Conservation (phyloP, 768 basidiomycete genomes). For the Ramaria sp. region DNA sequence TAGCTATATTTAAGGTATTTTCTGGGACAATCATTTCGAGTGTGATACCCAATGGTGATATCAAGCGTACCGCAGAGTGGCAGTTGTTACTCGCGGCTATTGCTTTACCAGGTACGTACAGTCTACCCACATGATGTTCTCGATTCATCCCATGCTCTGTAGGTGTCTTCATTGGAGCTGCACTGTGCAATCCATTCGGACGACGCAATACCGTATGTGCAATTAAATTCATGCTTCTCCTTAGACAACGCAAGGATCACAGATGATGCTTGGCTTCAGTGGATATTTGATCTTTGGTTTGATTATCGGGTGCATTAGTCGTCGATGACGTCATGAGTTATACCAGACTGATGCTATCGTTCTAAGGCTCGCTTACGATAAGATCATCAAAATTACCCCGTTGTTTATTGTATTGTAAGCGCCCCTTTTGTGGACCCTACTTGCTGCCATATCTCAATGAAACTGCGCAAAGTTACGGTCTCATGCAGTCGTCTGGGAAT, state of each 20-base stretch:
- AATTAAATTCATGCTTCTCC: constrained; percentile 6
- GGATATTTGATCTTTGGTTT: constrained; percentile 54
- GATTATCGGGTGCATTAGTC: constrained; percentile 16
- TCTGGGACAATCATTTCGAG: constrained; percentile 55
- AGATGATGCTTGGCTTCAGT: constrained; percentile 62
- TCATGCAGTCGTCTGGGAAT: constrained; percentile 68
- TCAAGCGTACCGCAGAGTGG: constrained; percentile 57
- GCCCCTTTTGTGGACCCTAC: not conserved
- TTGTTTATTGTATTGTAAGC: constrained; percentile 60
- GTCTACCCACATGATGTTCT: constrained; percentile 24
- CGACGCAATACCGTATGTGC: constrained; percentile 44
- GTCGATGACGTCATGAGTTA: not conserved
- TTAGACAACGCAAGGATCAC: not conserved
- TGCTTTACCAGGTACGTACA: constrained; percentile 50
- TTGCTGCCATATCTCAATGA: not conserved
- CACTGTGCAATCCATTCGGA: constrained; percentile 42
- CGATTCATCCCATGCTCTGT: constrained; percentile 11
- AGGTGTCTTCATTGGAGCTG: constrained; percentile 19
- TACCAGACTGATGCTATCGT: not conserved
- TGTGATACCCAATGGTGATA: constrained; percentile 43
- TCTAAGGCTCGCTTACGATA: constrained; percentile 41
- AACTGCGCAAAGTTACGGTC: constrained; percentile 38
- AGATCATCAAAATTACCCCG: constrained; percentile 49
- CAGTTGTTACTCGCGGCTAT: constrained; percentile 55
- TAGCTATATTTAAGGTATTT: constrained; percentile 53